Evolutionary conservation across 306 rosid genomes (phyloP), one percentile per base, ranked within the genome.

Genomic region (Pterocarpus macrocarpus): DNA sequence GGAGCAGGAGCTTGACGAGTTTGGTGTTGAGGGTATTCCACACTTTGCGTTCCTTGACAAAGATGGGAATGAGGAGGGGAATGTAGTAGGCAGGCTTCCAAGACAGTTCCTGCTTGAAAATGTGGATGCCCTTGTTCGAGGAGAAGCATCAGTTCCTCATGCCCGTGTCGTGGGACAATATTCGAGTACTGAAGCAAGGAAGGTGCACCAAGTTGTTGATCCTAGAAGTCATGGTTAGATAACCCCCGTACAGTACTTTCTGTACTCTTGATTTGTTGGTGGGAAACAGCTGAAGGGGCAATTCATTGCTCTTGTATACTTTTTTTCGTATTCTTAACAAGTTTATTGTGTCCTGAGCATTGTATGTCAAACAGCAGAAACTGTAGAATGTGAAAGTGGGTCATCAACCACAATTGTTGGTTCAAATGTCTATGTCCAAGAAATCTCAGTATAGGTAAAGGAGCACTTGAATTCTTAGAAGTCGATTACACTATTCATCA

Each of bases 1-100:
- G 99, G 99, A 95, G 83, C 98, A 95, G 72, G 97, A 93, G 94
- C 90, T 95, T 78, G 99, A 93, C 10, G 99, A 93, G 86, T 95
- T 93, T 80, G 99, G 98, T 1, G 99, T 95, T 69, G 99, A 93
- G 90, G 99, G 99, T 63, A 95, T 95, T 81, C 99, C 99, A 13
- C 99, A 95, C 84, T 95, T 95, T 69, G 90, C 98, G 1, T 95
- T 95, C 85, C 94, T 95, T 12, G 99, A 93, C 72, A 90, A 84
- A 81, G 70, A 84, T n/a, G 99, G 97, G 69, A 95, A 95, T 68
- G 99, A 93, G 77, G 98, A 93, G 85, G 99, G 98, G 7, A 93
- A 92, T 56, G 97, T 95, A 4, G 96, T 91, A 5, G 99, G 99
- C 35, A 90, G 92, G 88, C 95, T 95, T 73, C 99, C 99, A 70